A percentile compares a stretch with the other conserved stretches of the same genome.
Conservation (phyloP, 768 basidiomycete species). For the Amanita pallidorosea region DNA sequence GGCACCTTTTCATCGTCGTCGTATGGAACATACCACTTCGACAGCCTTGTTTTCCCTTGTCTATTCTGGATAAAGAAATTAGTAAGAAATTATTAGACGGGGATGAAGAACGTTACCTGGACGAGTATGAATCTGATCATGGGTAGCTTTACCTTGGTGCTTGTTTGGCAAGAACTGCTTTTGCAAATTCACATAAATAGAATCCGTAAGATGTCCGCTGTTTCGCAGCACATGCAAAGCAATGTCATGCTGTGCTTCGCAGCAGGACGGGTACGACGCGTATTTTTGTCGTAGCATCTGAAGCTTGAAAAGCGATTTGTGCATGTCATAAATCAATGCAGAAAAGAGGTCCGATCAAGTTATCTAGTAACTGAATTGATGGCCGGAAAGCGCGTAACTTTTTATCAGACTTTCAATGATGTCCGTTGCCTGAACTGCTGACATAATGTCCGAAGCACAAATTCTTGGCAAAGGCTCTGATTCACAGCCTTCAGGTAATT, state of each 20-base stretch:
- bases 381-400: too few species aligned
- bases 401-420: too few species aligned
- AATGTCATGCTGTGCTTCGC: too few species aligned
- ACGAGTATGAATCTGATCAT: conserved; percentile 99
- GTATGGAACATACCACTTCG: conserved; percentile 98
- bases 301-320: too few species aligned
- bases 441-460: neutral
- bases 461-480: too few species aligned
- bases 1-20: conserved; percentile 96
- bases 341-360: too few species aligned
- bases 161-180: conserved; percentile 2
- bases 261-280: too few species aligned
- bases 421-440: neutral
- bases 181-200: conserved; percentile 10
- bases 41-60: conserved; percentile 94
- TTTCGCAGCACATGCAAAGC: too few species aligned
- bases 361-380: too few species aligned
- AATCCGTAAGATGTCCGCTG: too few species aligned
- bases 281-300: too few species aligned
- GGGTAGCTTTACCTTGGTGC: conserved; percentile 10
- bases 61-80: conserved; percentile 54
- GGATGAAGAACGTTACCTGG: conserved; percentile 40
- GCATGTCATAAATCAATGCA: too few species aligned
- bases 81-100: neutral
- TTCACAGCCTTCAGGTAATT: neutral